Percentiles rank a stretch among this genome's conserved stretches.
phyloP scores from a whole-genome alignment of 2,329 filamentous ascomycete species.

The Neofusicoccum sp. region DNA sequence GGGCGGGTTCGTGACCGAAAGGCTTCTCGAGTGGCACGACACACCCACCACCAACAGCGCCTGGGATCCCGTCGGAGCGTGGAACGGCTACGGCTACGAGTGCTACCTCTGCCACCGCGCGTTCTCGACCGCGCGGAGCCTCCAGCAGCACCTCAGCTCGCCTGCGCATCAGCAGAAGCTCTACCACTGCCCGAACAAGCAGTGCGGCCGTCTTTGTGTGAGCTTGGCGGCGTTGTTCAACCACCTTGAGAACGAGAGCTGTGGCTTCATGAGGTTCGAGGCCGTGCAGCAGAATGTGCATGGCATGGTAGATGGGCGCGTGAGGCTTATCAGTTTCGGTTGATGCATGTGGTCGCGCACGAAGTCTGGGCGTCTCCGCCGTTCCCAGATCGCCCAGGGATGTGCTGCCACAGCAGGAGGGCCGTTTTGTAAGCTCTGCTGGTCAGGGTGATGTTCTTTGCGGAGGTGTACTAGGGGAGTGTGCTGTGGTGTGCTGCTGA shows the following conservation, averaged over 20 bases:
- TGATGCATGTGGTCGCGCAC: too few species aligned
- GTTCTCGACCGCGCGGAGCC: slow-evolving; percentile 40
- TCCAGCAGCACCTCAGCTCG: slow-evolving; percentile 60
- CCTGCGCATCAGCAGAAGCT: slow-evolving; percentile 52
- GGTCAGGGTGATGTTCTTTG: too few species aligned
- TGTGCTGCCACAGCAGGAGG: too few species aligned
- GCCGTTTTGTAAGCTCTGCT: too few species aligned
- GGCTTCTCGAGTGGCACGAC: slow-evolving; percentile 50
- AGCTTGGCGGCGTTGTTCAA: slow-evolving; percentile 46
- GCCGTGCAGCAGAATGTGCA: slow-evolving; percentile 37
- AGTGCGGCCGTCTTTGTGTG: slow-evolving; percentile 40
- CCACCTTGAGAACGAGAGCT: slow-evolving; percentile 51
- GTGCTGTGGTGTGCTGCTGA: too few species aligned
- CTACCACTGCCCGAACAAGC: slow-evolving; percentile 50
- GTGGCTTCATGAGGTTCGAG: slow-evolving; percentile 44
- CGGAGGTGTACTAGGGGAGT: too few species aligned
- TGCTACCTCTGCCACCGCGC: slow-evolving; percentile 57
- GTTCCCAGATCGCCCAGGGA: too few species aligned
- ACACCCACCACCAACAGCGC: slow-evolving; percentile 22
- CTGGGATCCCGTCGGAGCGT: slow-evolving; percentile 44
- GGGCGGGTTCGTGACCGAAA: slow-evolving; percentile 53
- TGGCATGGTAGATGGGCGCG: too few species aligned
- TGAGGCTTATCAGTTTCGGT: too few species aligned
- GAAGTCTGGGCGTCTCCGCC: too few species aligned
- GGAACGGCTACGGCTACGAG: slow-evolving; percentile 51